These are phyloP conservation scores for Venturia carpophila DNA, from an alignment of 2,329 filamentous ascomycete genomes.

Conservation along the genomic window DNA sequence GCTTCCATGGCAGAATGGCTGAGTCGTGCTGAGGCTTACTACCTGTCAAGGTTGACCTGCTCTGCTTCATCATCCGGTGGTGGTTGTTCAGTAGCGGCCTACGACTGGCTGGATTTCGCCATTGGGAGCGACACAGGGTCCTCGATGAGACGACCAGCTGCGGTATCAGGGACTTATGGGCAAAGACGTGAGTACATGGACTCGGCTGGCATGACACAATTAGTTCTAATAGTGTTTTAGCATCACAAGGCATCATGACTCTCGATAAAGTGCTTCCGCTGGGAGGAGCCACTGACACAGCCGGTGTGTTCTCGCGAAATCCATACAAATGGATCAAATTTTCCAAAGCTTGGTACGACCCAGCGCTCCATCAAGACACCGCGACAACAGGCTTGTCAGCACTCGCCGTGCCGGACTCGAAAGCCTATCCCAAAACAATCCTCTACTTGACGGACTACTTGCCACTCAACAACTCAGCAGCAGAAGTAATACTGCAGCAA, in stretches of 20 bases:
- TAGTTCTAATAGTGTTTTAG: neutral
- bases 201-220: slow-evolving; percentile 28
- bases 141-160: slow-evolving; percentile 41
- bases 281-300: slow-evolving; percentile 41
- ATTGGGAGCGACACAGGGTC: slow-evolving; percentile 46
- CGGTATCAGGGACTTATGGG: slow-evolving; percentile 44
- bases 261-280: slow-evolving; percentile 44
- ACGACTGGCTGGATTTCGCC: slow-evolving; percentile 44
- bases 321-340: slow-evolving; percentile 6
- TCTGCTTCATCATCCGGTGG: slow-evolving; percentile 42
- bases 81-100: slow-evolving; percentile 39
- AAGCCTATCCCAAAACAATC: slow-evolving; percentile 33
- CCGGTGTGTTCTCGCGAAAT: slow-evolving; percentile 38
- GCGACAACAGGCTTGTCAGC: neutral
- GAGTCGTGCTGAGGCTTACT: neutral
- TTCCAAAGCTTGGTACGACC: slow-evolving; percentile 19
- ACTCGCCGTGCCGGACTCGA: slow-evolving; percentile 26
- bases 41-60: neutral
- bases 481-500: slow-evolving; percentile 33
- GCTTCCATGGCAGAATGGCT: slow-evolving; percentile 20
- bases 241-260: slow-evolving; percentile 18
- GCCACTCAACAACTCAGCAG: slow-evolving; percentile 30
- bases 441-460: slow-evolving; percentile 39
- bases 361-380: slow-evolving; percentile 33
- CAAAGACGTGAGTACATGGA: slow-evolving; percentile 40